Conservation (phyloP, 768 basidiomycete species). For the Russula ochroleuca region DNA sequence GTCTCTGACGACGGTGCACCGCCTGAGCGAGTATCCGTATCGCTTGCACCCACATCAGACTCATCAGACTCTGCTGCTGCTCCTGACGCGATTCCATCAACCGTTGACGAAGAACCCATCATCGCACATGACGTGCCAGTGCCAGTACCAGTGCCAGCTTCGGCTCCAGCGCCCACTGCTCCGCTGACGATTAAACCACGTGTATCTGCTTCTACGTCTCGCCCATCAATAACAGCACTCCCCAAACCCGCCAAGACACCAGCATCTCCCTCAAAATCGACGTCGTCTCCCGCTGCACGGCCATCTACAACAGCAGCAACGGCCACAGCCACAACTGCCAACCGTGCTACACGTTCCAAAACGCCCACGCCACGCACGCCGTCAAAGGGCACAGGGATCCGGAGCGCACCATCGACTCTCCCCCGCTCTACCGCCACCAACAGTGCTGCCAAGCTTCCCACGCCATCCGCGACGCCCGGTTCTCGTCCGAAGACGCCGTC, state of each 20-base stretch:
- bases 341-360: slow-evolving; percentile 25
- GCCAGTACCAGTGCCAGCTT: neutral
- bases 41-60: neutral
- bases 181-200: slow-evolving; percentile 22
- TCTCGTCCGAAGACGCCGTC: slow-evolving; percentile 34
- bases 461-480: slow-evolving; percentile 36
- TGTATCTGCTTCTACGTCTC: slow-evolving; percentile 10
- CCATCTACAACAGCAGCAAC: slow-evolving; percentile 19
- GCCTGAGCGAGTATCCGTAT: neutral
- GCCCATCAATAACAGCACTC: neutral
- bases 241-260: slow-evolving; percentile 17
- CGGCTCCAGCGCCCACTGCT: slow-evolving; percentile 25
- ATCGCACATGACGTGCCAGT: neutral
- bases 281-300: slow-evolving; percentile 23
- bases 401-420: slow-evolving; percentile 25
- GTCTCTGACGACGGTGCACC: neutral
- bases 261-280: slow-evolving; percentile 32
- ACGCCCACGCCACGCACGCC: slow-evolving; percentile 27
- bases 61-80: neutral
- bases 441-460: slow-evolving; percentile 29
- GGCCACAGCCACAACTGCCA: neutral
- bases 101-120: neutral
- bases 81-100: neutral
- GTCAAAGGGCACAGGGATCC: slow-evolving; percentile 23
- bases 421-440: slow-evolving; percentile 28